phyloP scores from a whole-genome alignment of 2,329 filamentous ascomycete species.

The Coniella vitis region DNA sequence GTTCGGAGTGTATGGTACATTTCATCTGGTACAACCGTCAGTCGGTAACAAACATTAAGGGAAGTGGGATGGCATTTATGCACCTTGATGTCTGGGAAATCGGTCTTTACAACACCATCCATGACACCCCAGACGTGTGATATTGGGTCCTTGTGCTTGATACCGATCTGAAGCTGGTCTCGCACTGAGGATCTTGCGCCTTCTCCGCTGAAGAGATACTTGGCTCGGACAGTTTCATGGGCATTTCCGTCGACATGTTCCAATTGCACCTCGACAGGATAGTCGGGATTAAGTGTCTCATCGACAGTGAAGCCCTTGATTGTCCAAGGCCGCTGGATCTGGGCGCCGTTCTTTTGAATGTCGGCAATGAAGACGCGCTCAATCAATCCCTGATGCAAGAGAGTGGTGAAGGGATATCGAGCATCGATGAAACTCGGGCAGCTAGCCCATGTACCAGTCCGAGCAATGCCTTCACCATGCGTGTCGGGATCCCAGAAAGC shows the following conservation, averaged over 20 bases:
- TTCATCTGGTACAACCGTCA: slow-evolving; percentile 45
- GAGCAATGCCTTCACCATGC: slow-evolving; percentile 50
- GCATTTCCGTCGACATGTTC: slow-evolving; percentile 67
- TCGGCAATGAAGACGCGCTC: slow-evolving; percentile 64
- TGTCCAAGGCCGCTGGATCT: slow-evolving; percentile 59
- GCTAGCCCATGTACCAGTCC: slow-evolving; percentile 74
- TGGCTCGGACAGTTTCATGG: slow-evolving; percentile 60
- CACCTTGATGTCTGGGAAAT: slow-evolving; percentile 72
- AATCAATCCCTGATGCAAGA: slow-evolving; percentile 65
- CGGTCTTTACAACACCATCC: slow-evolving; percentile 64
- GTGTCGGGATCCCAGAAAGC: slow-evolving; percentile 63
- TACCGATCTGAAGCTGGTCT: slow-evolving; percentile 58
- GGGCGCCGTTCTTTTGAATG: slow-evolving; percentile 52
- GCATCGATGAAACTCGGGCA: slow-evolving; percentile 79
- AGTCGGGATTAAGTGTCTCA: slow-evolving; percentile 49
- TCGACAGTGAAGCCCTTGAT: slow-evolving; percentile 56
- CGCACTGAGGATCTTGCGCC: slow-evolving; percentile 62
- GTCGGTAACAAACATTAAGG: not conserved
- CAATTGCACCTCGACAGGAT: slow-evolving; percentile 74
- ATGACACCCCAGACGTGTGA: slow-evolving; percentile 71
- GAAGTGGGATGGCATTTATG: not conserved
- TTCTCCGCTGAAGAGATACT: slow-evolving; percentile 67
- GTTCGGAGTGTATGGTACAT: slow-evolving; percentile 67
- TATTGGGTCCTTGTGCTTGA: slow-evolving; percentile 65
- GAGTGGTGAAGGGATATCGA: slow-evolving; percentile 63